These are phyloP conservation scores for Helicocarpus griseus DNA, from an alignment of 2,329 filamentous ascomycete species.

Conservation along the genomic window DNA sequence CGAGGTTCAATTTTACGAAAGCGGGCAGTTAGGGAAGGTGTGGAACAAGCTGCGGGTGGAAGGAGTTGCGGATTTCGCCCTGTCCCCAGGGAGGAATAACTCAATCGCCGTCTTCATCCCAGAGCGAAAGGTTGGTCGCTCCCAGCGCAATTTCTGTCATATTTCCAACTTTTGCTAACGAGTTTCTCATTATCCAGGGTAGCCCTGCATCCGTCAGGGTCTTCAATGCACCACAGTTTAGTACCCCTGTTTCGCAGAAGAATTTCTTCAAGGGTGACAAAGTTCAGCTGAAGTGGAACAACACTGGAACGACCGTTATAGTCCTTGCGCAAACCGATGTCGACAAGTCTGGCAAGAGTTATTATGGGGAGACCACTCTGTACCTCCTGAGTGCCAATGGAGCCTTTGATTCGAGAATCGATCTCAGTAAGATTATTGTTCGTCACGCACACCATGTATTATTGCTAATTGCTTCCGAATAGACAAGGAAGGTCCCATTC, in stretches of 20 bases:
- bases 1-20: constrained; percentile 95
- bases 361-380: constrained; percentile 96
- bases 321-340: constrained; percentile 96
- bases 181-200: constrained; percentile 47
- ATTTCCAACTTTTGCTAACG: constrained; percentile 12
- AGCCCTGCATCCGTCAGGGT: constrained; percentile 91
- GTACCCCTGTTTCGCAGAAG: constrained; percentile 80
- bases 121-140: constrained; percentile 68
- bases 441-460: neutral
- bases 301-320: constrained; percentile 78
- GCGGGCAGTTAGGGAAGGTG: constrained; percentile 70
- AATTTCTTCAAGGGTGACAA: constrained; percentile 99
- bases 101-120: constrained; percentile 92
- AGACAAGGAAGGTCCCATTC: constrained; percentile 96
- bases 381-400: constrained; percentile 90
- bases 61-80: constrained; percentile 77
- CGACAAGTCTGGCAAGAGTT: constrained; percentile 96
- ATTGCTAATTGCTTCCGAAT: constrained; percentile 11
- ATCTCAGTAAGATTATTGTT: constrained; percentile 46
- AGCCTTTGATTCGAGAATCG: constrained; percentile 82
- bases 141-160: neutral
- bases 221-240: constrained; percentile 85
- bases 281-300: constrained; percentile 97
- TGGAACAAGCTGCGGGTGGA: constrained; percentile 95
- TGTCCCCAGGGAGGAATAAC: constrained; percentile 82